Conservation (phyloP, 2,329 filamentous ascomycete genomes). For the Gaeumannomyces sp. region DNA sequence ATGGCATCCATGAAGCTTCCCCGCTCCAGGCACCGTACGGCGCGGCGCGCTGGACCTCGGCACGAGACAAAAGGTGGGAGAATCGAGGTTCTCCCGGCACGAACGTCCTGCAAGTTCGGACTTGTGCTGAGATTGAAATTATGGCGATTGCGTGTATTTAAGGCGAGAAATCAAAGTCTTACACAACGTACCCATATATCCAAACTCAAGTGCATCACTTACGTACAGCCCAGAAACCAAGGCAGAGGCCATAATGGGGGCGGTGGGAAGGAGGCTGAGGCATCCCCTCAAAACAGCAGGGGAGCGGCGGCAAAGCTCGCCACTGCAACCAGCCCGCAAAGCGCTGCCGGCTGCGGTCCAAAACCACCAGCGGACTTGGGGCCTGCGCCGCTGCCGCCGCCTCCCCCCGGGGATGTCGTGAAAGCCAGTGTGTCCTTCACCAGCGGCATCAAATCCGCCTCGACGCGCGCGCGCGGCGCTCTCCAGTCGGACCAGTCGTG, state of each 20-base stretch:
- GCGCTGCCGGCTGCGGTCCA: too few species aligned
- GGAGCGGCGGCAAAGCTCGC: not conserved
- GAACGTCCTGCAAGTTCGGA: too few species aligned
- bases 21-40: too few species aligned
- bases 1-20: too few species aligned
- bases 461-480: not conserved
- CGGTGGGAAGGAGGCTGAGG: too few species aligned
- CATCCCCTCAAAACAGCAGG: not conserved
- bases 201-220: not conserved
- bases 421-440: constrained; percentile 2
- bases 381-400: not conserved
- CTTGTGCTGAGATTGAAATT: too few species aligned
- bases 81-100: too few species aligned
- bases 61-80: too few species aligned
- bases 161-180: too few species aligned
- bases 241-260: not conserved
- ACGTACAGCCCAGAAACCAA: not conserved
- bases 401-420: not conserved
- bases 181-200: too few species aligned
- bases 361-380: not conserved
- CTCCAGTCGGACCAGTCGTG: constrained; percentile 13
- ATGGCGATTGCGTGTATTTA: too few species aligned
- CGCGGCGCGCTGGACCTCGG: too few species aligned
- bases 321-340: not conserved
- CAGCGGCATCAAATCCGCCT: constrained; percentile 4